Percentiles rank a stretch among this genome's conserved stretches.
These are phyloP conservation scores for Luzula sylvatica DNA, from an alignment of 176 grass and related monocot species.

Conservation along the genomic window DNA sequence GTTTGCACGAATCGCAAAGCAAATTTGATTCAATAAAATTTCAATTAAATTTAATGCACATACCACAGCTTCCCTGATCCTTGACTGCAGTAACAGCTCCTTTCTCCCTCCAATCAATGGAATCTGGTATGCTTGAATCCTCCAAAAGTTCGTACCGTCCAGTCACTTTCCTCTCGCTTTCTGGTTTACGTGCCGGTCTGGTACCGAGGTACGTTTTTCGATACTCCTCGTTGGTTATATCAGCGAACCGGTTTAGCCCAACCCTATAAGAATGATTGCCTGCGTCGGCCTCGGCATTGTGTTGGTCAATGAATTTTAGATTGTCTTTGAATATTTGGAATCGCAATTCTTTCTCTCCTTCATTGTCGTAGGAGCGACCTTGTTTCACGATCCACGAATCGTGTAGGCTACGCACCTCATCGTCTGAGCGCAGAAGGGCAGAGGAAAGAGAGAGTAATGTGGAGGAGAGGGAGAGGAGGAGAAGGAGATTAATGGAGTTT, in stretches of 20 bases:
- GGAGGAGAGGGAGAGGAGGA: conserved; percentile 3
- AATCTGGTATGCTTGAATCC: conserved; percentile 15
- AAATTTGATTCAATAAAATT: no score
- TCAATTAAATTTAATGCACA: not conserved
- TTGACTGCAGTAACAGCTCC: conserved; percentile 23
- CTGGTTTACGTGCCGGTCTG: not conserved
- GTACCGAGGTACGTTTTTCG: conserved; percentile 17
- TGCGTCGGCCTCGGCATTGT: conserved; percentile 45
- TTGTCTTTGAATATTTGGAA: conserved; percentile 40
- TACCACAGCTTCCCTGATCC: conserved; percentile 25
- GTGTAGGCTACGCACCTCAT: conserved; percentile 23
- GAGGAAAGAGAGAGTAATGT: conserved; percentile 3
- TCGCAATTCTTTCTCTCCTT: conserved; percentile 14
- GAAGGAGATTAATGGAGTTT: conserved; percentile 2
- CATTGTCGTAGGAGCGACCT: not conserved
- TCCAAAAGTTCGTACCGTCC: conserved; percentile 11
- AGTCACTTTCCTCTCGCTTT: not conserved
- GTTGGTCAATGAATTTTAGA: conserved; percentile 37
- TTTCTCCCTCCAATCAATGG: conserved; percentile 24
- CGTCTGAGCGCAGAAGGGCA: conserved; percentile 1
- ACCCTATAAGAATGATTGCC: conserved; percentile 32
- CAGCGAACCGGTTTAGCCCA: conserved; percentile 50
- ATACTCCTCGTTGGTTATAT: conserved; percentile 47
- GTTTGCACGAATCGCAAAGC: no score
- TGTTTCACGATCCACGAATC: conserved; percentile 21